Conservation (phyloP, 1,284 basidiomycete species). For the Schizopora paradoxa region DNA sequence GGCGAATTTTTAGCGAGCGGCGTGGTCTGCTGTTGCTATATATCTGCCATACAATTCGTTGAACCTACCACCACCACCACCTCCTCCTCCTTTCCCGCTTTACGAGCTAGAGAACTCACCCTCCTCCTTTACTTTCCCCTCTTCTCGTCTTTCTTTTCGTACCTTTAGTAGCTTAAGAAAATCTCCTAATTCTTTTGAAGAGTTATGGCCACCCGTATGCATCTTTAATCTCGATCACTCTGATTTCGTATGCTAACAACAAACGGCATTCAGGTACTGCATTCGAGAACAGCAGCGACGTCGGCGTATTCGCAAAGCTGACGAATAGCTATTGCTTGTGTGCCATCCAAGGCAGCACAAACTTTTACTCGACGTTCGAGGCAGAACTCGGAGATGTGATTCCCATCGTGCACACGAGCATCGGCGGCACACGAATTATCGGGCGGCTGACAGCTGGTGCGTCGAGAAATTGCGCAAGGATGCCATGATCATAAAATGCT, state of each 20-base stretch:
- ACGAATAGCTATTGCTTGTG: constrained; percentile 95
- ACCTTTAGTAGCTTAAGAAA: neutral
- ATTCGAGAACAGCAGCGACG: constrained; percentile 97
- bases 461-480: constrained; percentile 21
- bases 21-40: too few species aligned
- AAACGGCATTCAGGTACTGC: constrained; percentile 58
- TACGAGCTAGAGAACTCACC: neutral
- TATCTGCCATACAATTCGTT: too few species aligned
- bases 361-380: constrained; percentile 98
- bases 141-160: neutral
- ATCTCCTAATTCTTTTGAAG: constrained; percentile 17
- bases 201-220: constrained; percentile 68
- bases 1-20: too few species aligned
- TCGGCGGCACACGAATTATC: constrained; percentile 92
- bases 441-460: constrained; percentile 88
- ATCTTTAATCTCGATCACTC: neutral
- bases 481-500: neutral
- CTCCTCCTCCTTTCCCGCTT: neutral
- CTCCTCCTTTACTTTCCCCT: neutral
- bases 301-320: constrained; percentile 91
- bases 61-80: neutral
- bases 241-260: constrained; percentile 2
- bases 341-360: constrained; percentile 91
- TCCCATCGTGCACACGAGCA: constrained; percentile 95
- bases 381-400: constrained; percentile 90